Evolutionary conservation across 495 filamentous ascomycete species (phyloP), one percentile per base, ranked within the genome.

Genomic region (Daldinia grandis): DNA sequence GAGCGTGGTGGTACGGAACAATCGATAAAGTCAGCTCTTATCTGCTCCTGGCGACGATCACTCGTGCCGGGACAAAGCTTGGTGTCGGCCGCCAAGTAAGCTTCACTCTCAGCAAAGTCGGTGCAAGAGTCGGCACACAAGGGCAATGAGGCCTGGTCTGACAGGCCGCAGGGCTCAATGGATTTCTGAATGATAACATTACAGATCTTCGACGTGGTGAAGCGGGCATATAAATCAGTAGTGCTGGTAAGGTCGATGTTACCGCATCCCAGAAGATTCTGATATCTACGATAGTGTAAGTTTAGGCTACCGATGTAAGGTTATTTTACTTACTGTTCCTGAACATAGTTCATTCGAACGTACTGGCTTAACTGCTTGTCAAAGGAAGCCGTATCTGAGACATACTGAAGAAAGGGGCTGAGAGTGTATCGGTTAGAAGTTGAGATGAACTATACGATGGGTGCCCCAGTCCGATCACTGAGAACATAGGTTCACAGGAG

Each of bases 121-220:
- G 93, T 92, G 80, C 96, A 99, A 74, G 93, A 87, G 55, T 94
- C 90, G 30, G 95, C 95, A 81, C 96, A 99, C 31, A 98, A 83
- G 4, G 96, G 95, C 49, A 84, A 81, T 5, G 92, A 89, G 31
- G 91, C 79, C 51, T 83, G 78, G 5, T 81, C 76, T 1, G 90
- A 87, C 35, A 97, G 81, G 15, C 81, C 77, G 79, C 96, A 98
- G 37, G 84, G 78, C n/a, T 75, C 66, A 70, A 90, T 89, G 25
- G 96, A 99, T 75, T 93, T 93, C 79, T 98, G 96, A 60, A 99
- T 87, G 77, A 99, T 91, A 66, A 92, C 88, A 85, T 94, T 98
- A 87, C 96, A 99, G 69, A 99, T 86, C 77, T 94, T 89, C 72
- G 92, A 95, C 54, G 89, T 95, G 12, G 94, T 97, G 80, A 94